Conservation (phyloP, 2,329 filamentous ascomycete species). For the Beauveria medogensis region DNA sequence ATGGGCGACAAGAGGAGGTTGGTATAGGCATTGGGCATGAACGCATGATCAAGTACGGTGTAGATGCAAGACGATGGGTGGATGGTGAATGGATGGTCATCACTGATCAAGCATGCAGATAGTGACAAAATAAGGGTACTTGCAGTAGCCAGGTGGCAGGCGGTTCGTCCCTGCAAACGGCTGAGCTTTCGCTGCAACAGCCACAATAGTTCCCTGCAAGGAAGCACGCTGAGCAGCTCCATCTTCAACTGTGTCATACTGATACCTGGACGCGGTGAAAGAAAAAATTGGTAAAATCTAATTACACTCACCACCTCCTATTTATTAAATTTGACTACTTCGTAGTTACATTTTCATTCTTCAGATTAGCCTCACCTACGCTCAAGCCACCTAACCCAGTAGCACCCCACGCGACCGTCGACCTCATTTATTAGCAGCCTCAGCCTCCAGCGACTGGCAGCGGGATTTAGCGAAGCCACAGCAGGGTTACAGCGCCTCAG, state of each 20-base stretch:
- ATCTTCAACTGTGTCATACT: too few relatives aligned
- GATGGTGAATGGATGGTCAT: background rate
- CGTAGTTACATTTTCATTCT: background rate
- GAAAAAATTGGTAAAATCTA: background rate
- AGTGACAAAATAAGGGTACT: background rate
- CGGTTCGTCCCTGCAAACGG: background rate
- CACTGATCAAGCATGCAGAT: background rate
- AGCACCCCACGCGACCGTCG: background rate
- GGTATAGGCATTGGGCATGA: background rate
- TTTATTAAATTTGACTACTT: background rate
- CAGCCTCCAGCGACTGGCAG: background rate
- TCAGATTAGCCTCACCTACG: background rate
- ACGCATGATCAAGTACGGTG: background rate
- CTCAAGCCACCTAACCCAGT: constrained; percentile 1
- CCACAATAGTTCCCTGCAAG: background rate
- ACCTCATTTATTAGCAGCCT: background rate
- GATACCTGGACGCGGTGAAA: too few relatives aligned
- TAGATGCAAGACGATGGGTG: background rate
- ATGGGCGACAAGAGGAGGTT: background rate
- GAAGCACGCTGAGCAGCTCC: too few relatives aligned
- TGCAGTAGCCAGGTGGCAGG: background rate
- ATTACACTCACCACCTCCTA: background rate
- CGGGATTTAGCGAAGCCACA: background rate
- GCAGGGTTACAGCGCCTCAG: background rate
- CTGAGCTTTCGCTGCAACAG: background rate